Conservation (phyloP, 2,329 filamentous ascomycete species). For the Colletotrichum tamarilloi region DNA sequence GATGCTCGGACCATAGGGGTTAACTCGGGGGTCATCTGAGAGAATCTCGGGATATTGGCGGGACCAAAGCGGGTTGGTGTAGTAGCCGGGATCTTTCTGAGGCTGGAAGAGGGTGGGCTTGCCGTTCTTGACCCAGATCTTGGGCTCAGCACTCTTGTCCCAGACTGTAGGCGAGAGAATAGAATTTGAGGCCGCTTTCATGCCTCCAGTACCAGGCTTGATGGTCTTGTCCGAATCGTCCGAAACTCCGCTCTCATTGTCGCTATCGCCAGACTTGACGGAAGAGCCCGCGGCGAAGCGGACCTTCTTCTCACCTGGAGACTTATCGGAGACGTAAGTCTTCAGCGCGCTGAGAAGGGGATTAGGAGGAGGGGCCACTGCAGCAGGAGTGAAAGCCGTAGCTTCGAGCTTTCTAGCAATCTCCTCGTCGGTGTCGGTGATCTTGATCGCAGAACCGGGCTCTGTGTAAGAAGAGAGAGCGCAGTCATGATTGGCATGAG, state of each 20-base stretch:
- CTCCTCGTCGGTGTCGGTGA: not conserved
- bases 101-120: conserved; percentile 30
- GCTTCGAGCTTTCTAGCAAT: not conserved
- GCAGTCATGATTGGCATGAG: not conserved
- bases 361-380: not conserved
- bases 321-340: not conserved
- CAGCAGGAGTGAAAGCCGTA: not conserved
- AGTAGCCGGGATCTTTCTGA: conserved; percentile 9
- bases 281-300: not conserved
- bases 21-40: conserved; percentile 7
- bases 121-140: conserved; percentile 28
- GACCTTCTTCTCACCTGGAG: conserved; percentile 25
- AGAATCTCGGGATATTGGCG: conserved; percentile 31
- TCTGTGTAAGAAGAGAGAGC: not conserved
- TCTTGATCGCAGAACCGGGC: not conserved
- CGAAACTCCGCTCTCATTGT: not conserved
- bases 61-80: conserved; percentile 30
- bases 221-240: conserved; percentile 17
- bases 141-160: conserved; percentile 24
- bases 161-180: conserved; percentile 19
- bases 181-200: not conserved
- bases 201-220: not conserved
- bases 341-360: not conserved
- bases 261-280: not conserved
- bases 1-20: not conserved